phyloP scores from a whole-genome alignment of 75 land plant species.

The Picea sitchensis region DNA sequence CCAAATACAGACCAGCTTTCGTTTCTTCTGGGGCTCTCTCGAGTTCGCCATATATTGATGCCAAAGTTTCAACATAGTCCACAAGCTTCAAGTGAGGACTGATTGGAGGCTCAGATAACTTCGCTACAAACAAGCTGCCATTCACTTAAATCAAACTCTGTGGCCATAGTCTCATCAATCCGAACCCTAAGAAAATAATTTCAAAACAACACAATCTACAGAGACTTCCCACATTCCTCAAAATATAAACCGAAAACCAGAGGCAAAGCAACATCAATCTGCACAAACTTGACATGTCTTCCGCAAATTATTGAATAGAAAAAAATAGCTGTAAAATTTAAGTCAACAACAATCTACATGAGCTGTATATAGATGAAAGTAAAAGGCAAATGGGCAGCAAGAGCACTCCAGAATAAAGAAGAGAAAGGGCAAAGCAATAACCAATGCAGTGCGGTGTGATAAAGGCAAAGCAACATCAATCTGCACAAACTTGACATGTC shows the following conservation, averaged over 20 bases:
- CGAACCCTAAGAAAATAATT: too few relatives aligned
- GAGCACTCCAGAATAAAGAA: too few relatives aligned
- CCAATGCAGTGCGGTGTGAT: not conserved
- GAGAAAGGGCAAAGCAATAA: not conserved
- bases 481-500: not conserved
- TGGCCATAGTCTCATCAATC: not conserved
- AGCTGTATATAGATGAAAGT: not conserved
- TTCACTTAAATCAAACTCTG: constrained; percentile 13
- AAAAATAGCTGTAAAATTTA: too few relatives aligned
- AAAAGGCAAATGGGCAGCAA: not conserved
- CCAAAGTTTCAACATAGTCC: constrained; percentile 62
- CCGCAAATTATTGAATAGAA: not conserved
- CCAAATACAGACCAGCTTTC: constrained; percentile 40
- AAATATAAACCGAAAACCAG: not conserved
- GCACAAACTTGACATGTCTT: not conserved
- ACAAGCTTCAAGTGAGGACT: constrained; percentile 65
- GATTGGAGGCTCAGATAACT: constrained; percentile 65
- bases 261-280: not conserved
- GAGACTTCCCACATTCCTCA: constrained; percentile 16
- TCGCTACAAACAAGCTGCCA: constrained; percentile 43
- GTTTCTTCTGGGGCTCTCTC: constrained; percentile 31
- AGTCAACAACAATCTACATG: not conserved
- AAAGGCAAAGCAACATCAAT: not conserved
- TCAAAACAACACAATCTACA: not conserved
- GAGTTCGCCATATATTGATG: constrained; percentile 43